Conservation (phyloP, 805 yeast species). For the Yamadazyma philogaea region DNA sequence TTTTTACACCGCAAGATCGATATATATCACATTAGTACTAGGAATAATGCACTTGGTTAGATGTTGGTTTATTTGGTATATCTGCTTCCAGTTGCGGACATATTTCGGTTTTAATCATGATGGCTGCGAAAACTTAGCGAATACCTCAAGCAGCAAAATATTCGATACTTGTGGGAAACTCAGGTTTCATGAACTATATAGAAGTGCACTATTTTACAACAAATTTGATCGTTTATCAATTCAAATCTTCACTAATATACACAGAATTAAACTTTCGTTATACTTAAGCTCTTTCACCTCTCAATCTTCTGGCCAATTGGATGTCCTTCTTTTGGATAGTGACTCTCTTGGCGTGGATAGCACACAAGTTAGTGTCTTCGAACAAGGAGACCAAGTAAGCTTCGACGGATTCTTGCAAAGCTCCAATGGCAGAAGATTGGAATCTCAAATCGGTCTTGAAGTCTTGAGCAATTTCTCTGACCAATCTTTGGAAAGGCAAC, state of each 20-base stretch:
- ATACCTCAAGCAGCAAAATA: no score
- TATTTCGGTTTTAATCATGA: no score
- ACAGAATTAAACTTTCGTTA: slow-evolving; percentile 7
- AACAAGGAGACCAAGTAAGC: slow-evolving; percentile 46
- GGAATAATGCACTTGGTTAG: no score
- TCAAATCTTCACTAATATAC: slow-evolving; percentile 9
- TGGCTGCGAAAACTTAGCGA: no score
- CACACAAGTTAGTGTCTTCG: slow-evolving; percentile 49
- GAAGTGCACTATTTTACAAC: background rate
- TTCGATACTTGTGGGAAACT: no score
- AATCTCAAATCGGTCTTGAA: slow-evolving; percentile 47
- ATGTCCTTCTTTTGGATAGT: slow-evolving; percentile 48
- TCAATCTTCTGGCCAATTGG: slow-evolving; percentile 48
- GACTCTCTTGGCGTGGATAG: slow-evolving; percentile 49
- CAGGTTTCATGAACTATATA: no score
- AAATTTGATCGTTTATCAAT: slow-evolving; percentile 4
- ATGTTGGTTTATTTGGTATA: no score
- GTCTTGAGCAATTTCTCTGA: slow-evolving; percentile 47
- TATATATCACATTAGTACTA: no score
- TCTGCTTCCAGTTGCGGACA: no score
- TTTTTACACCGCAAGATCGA: no score
- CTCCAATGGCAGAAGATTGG: slow-evolving; percentile 47
- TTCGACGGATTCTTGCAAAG: slow-evolving; percentile 47
- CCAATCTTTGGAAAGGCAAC: slow-evolving; percentile 48
- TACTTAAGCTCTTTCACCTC: slow-evolving; percentile 45